Conservation (phyloP, 805 yeast species). For the Candida silvatica region DNA sequence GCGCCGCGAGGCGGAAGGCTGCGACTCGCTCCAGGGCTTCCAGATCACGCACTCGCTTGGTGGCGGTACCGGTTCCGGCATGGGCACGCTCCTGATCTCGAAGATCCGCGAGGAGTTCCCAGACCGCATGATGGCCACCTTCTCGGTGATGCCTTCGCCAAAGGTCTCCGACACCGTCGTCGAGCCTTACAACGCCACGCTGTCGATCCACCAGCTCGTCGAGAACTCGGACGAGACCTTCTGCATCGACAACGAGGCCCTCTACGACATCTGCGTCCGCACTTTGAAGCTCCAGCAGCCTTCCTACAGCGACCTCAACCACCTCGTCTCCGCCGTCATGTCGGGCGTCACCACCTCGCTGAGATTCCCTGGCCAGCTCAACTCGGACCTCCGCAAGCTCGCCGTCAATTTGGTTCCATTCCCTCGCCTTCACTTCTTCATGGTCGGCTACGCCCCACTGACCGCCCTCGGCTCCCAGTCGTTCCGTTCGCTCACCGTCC, state of each 20-base stretch:
- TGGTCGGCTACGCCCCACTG: constrained; percentile 92
- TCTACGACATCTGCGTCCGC: constrained; percentile 81
- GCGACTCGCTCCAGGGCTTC: constrained; percentile 92
- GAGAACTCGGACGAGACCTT: constrained; percentile 90
- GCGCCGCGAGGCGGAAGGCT: constrained; percentile 89
- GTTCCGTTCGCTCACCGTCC: constrained; percentile 78
- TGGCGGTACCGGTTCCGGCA: constrained; percentile 96
- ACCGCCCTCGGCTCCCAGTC: constrained; percentile 74
- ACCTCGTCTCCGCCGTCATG: constrained; percentile 84
- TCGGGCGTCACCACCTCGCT: constrained; percentile 91
- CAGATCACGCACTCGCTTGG: constrained; percentile 79
- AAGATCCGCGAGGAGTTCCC: constrained; percentile 89
- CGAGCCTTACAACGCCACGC: constrained; percentile 90
- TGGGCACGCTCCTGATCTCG: constrained; percentile 84
- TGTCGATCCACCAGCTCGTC: constrained; percentile 84
- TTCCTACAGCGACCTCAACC: constrained; percentile 68
- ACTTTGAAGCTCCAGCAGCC: constrained; percentile 80
- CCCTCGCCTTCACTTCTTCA: constrained; percentile 92
- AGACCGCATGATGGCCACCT: constrained; percentile 94
- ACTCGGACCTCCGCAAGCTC: constrained; percentile 84
- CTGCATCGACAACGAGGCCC: constrained; percentile 92
- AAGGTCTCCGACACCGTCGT: constrained; percentile 89
- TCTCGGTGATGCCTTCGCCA: constrained; percentile 88
- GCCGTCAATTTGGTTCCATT: constrained; percentile 94
- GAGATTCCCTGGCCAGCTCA: constrained; percentile 92